Base-by-base conservation (phyloP, 1,284 basidiomycete species). In the Coniferiporia sulphurascens region DNA sequence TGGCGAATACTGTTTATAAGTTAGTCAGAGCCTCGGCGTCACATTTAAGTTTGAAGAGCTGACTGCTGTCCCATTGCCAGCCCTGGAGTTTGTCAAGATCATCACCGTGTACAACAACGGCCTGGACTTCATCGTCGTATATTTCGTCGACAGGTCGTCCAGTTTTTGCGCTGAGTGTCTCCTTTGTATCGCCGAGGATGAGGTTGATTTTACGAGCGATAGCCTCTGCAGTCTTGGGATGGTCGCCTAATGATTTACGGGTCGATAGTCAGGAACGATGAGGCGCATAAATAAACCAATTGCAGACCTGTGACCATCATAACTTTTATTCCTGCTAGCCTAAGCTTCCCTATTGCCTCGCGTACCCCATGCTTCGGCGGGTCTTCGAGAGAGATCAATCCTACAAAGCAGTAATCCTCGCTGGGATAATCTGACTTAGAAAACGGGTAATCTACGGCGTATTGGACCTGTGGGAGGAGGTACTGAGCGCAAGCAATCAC, bases 21-120 rank as follows among this genome's bases (percentile, higher is more conserved):
- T n/a, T 27, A 34, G 15, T 41, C 15, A 12, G 56, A 58, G 13
- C 60, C 43, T 62, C 4, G 22, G 38, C n/a, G 35, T 48, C 38
- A 48, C 15, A 50, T 12, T 15, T 12, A 41, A 41, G 9, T 8
- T 4, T 41, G 12, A 2, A 15, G 3, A 58, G 70, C 79, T 41
- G 62, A 84, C 83, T 85, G 67, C 83, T 79, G 71, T 85, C 84
- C 84, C 84, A 85, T 68, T 85, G 83, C 82, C 83, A 85, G 2
- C 83, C 83, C 67, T 85, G 82, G 32, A 85, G 69, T 4, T 69
- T 67, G 68, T 85, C 84, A 62, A 86, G 85, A 44, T 82, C 79
- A 64, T 87, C 84, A 48, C 85, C 84, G 64, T 87, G 85, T 27
- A 87, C 76, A 36, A 87, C 84, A 32, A 86, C 78, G 13, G 85